Base-by-base conservation (phyloP, 306 rosid genomes). In the Astragalus glycyphyllos region DNA sequence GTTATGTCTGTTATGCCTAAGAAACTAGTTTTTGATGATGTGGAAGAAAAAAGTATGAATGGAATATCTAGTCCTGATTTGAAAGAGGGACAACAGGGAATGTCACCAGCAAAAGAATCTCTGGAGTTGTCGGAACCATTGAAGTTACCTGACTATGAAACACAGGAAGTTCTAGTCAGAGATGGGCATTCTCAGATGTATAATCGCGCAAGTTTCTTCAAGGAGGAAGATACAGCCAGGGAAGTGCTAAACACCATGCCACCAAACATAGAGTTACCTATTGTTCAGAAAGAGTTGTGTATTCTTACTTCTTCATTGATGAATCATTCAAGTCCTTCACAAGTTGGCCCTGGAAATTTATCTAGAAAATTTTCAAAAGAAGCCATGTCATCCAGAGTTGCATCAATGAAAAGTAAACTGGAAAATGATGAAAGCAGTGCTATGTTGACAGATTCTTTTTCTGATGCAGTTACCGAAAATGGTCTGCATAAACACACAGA, bases 21-120 rank as follows among this genome's bases (percentile, higher is more conserved):
- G 69, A 83, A 90, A 58, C 87, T 81, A 70, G 72, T 82, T 74
- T 84, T 84, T 81, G 92, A 76, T 77, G 79, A 78, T 5, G 67
- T 68, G 4, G 90, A 80, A 60, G 71, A 51, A 9, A 71, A 60
- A 11, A 66, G 77, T 71, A 67, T 70, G 79, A 75, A 77, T 46
- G 81, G 72, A 74, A 42, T 75, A 64, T 76, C 77, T 72, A 57
- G 82, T 69, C 74, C 61, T 58, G 73, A 79, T 51, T 40, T 66
- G 69, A 32, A 63, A 66, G 72, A 51, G 73, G 80, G 70, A 10
- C 49, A 5, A 16, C 75, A 70, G 42, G 80, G 74, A 35, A 71
- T 62, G 45, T 37, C 68, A 61, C 65, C 70, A 11, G 84, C 57
- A 49, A 84, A 69, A 58, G 63, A 50, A 53, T 67, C 69, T 62